These are phyloP conservation scores for Colletotrichum siamense DNA, from an alignment of 2,329 filamentous ascomycete genomes.

Conservation along the genomic window DNA sequence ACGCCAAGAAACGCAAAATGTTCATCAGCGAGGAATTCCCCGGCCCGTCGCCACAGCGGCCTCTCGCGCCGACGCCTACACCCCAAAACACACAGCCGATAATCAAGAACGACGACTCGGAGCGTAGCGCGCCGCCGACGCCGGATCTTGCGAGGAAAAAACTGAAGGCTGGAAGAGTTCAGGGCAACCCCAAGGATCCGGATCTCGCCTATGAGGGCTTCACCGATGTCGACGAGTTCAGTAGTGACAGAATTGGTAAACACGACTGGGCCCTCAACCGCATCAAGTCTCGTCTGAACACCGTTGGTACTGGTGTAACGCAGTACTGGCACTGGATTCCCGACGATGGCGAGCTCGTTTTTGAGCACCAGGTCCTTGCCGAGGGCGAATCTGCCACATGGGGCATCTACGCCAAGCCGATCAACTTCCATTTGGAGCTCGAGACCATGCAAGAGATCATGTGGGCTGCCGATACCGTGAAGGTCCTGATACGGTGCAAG, in stretches of 20 bases:
- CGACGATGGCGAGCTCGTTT: constrained; percentile 37
- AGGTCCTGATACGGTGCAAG: constrained; percentile 44
- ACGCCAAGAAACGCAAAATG: constrained; percentile 36
- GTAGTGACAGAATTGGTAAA: constrained; percentile 46
- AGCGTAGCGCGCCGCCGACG: background rate
- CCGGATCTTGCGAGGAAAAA: constrained; percentile 13
- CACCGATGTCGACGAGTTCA: constrained; percentile 58
- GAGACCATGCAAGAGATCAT: constrained; percentile 51
- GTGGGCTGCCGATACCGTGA: constrained; percentile 47
- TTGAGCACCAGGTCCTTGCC: constrained; percentile 61
- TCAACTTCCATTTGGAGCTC: constrained; percentile 55
- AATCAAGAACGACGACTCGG: background rate
- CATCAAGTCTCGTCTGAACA: constrained; percentile 53
- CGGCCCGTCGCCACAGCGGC: background rate
- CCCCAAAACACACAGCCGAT: background rate
- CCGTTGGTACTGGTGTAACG: constrained; percentile 52
- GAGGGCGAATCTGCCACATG: constrained; percentile 48
- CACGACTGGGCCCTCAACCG: constrained; percentile 59
- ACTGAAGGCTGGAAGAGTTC: background rate
- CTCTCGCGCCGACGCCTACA: background rate
- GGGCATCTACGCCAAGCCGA: constrained; percentile 55
- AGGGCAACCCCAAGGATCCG: constrained; percentile 26
- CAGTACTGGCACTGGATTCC: constrained; percentile 62
- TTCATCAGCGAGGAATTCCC: constrained; percentile 12
- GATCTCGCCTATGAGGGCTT: constrained; percentile 52